Percentiles rank a stretch among this genome's conserved stretches.
Conservation (phyloP, 176 grass and related monocot genomes). For the Musa troglodytarum region DNA sequence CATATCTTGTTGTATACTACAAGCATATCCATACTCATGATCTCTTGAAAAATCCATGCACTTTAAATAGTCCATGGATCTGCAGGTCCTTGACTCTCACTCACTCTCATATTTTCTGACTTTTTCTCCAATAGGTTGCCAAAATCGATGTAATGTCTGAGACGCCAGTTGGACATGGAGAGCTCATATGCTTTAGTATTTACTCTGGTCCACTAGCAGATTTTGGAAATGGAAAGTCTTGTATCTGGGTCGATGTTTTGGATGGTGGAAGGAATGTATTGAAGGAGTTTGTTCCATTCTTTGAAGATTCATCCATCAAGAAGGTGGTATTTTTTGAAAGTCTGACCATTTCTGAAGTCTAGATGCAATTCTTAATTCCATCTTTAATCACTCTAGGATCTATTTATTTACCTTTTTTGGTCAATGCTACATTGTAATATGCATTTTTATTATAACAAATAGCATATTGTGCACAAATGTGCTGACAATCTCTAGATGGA, state of each 20-base stretch:
- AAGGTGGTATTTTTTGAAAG: constrained; percentile 31
- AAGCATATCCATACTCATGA: too few species aligned
- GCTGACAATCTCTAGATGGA: too few species aligned
- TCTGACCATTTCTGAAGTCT: too few species aligned
- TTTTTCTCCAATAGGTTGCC: constrained; percentile 40
- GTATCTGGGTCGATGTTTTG: constrained; percentile 92
- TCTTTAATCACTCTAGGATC: too few species aligned
- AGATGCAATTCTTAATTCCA: too few species aligned
- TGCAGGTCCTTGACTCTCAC: not conserved
- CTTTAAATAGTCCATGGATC: not conserved
- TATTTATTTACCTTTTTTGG: too few species aligned
- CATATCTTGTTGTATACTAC: too few species aligned
- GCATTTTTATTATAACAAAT: too few species aligned
- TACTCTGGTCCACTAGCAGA: constrained; percentile 55
- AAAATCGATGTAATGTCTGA: constrained; percentile 81
- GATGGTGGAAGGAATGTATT: constrained; percentile 67
- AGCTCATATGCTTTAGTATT: constrained; percentile 88
- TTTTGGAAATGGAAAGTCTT: constrained; percentile 86
- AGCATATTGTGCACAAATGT: too few species aligned
- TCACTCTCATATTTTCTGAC: constrained; percentile 16
- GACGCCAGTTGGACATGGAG: constrained; percentile 80
- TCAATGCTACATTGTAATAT: too few species aligned
- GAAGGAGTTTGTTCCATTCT: constrained; percentile 81
- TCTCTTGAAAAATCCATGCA: not conserved
- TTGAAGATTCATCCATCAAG: constrained; percentile 67